A percentile compares a stretch with the other conserved stretches of the same genome.
These are phyloP conservation scores for Cylindrotheca fusiformis DNA, from an alignment of 108 stramenopile species.

Conservation along the genomic window DNA sequence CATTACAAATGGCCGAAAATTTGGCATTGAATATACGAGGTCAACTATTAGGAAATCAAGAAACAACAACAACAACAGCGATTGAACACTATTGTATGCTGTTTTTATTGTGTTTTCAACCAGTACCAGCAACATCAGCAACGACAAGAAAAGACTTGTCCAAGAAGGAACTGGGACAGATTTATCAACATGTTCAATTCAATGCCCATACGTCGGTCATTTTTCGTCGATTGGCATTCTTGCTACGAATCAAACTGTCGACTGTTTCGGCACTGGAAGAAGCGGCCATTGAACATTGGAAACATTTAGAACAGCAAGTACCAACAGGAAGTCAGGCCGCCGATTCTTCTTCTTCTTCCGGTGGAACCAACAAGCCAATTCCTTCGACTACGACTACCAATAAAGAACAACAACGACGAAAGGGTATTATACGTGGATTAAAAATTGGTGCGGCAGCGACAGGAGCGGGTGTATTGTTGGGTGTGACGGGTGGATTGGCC, in stretches of 20 bases:
- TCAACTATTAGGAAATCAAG: background rate
- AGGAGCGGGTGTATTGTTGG: constrained; percentile 48
- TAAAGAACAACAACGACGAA: background rate
- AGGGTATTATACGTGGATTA: constrained; percentile 32
- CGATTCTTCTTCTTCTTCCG: background rate
- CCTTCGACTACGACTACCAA: background rate
- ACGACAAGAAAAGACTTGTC: background rate
- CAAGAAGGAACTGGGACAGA: no score
- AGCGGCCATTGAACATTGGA: background rate
- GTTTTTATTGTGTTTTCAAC: background rate
- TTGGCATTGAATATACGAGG: background rate
- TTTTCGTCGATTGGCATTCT: background rate
- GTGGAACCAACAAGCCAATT: background rate
- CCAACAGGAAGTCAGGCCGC: background rate
- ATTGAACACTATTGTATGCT: background rate
- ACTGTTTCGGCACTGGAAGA: background rate
- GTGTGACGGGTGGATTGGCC: constrained; percentile 53
- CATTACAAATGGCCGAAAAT: background rate
- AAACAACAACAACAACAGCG: no score
- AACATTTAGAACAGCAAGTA: background rate
- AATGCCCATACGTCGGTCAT: background rate
- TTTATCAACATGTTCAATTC: background rate
- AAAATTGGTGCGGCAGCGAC: constrained; percentile 47
- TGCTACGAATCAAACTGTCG: background rate
- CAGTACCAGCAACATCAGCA: background rate